Evolutionary conservation across 306 rosid species (phyloP), one percentile per base, ranked within the genome.

Genomic region (Hylodesmum podocarpum): DNA sequence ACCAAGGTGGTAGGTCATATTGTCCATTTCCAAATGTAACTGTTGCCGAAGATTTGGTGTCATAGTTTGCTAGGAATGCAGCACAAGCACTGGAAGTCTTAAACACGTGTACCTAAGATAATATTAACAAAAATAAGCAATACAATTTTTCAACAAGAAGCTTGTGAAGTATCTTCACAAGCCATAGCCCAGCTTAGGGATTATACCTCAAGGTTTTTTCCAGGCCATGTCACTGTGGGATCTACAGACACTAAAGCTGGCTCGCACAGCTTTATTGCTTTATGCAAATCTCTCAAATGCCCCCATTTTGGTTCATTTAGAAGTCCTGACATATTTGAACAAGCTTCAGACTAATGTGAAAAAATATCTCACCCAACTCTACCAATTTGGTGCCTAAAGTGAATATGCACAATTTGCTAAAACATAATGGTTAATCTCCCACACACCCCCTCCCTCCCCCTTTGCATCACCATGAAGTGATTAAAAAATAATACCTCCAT

Each of bases 1-100:
- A 96, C 98, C 99, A 93, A 55, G 96, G 89, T 46, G 99, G 98
- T 16, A 96, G 79, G 33, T 93, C 91, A 82, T 92, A 91, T 68
- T 78, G 86, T 29, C 34, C 64, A 58, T 87, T 84, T 76, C 91
- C 90, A 72, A 92, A 96, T 70, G 76, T 84, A 83, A 91, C 87
- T 68, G 62, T 88, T 21, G 81, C 90, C 0, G 90, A 54, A 13
- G 80, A 80, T 14, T 66, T 69, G 36, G 94, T 63, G 40, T 96
- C 88, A 18, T 92, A 93, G 61, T 93, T 96, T 76, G 96, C 89
- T 22, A 93, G 96, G 84, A 96, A 93, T 61, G 97, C 96, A 58
- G 91, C 87, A 85, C 99, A 96, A 41, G 57, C 83, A 54, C 88
- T 92, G 1, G 87, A 79, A 43, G 93, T 46, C 43, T 83, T 82